These are phyloP conservation scores for Sclerotinia subarctica DNA, from an alignment of 2,329 filamentous ascomycete species.

Conservation along the genomic window DNA sequence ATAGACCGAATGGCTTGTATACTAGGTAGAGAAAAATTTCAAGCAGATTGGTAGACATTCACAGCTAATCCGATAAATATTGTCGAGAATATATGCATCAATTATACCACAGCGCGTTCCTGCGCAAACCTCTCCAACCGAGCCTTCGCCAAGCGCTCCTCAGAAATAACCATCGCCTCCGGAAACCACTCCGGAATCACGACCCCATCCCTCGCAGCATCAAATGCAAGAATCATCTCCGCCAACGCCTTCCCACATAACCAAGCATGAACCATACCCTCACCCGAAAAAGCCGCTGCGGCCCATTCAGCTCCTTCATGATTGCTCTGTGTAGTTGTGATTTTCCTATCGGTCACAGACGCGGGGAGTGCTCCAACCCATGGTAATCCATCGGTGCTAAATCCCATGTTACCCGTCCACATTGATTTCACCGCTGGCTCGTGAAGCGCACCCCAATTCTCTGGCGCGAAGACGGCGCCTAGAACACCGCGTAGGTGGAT, in stretches of 20 bases:
- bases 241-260: constrained; percentile 43
- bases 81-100: too few relatives aligned
- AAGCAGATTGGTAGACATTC: too few relatives aligned
- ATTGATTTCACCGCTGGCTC: constrained; percentile 38
- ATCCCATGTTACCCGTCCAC: constrained; percentile 27
- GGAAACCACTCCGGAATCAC: constrained; percentile 10
- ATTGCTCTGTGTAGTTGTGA: too few relatives aligned
- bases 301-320: background rate
- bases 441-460: constrained; percentile 47
- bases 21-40: too few relatives aligned
- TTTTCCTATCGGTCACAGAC: background rate
- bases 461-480: constrained; percentile 28
- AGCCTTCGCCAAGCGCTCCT: background rate
- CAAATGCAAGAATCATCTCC: constrained; percentile 40
- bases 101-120: background rate
- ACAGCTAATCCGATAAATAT: background rate
- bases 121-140: background rate
- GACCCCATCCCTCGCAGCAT: constrained; percentile 37
- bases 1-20: too few relatives aligned
- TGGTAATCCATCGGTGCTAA: constrained; percentile 9
- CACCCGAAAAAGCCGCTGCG: constrained; percentile 4
- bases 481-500: constrained; percentile 1
- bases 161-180: constrained; percentile 1
- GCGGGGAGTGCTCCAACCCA: background rate
- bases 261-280: constrained; percentile 30